Base-by-base conservation (phyloP, 305 asterid species). In the Fraxinus velutina region DNA sequence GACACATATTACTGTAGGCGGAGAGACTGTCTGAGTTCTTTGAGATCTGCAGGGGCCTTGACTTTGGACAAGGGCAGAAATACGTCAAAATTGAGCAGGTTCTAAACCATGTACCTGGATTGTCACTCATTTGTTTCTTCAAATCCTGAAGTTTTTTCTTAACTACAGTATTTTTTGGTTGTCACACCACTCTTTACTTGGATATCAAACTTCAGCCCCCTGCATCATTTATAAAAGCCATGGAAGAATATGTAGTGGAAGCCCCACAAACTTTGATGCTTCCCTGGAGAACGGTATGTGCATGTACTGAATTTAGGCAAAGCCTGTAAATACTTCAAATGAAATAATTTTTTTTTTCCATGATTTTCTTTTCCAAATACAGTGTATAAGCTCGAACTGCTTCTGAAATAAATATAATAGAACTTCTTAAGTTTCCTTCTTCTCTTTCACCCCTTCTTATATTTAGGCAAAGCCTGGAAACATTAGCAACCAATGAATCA, bases 61-160 rank as follows among this genome's bases (percentile, higher is more conserved):
- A 89, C 29, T 94, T 94, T 84, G 97, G 95, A 70, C 88, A 89
- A 76, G 81, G 87, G 19, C 92, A 93, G 84, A 90, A 91, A 86
- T 94, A 89, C 72, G 86, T 90, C 80, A 90, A 90, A 87, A 94
- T 94, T 75, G 94, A 90, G 84, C 91, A 91, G 91, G 98, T 91
- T 55, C 34, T 19, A 24, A 19, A 73, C 76, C 81, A 70, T 42
- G 27, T 33, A 72, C 12, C 76, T 24, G 6, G 79, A 7, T n/a
- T 47, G 19, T 52, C 47, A 0, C 27, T 68, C 10, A 34, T 27
- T 55, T 73, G 47, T 62, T 72, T 71, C 37, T 76, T 78, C 27
- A 62, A 36, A 32, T 42, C 5, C 17, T 62, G 33, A 12, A 30
- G 15, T 47, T 79, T 57, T 12, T 1, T 57, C 42, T 29, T 1